These are phyloP conservation scores for Aspergillus caelatus DNA, from an alignment of 2,329 filamentous ascomycete genomes.

Conservation along the genomic window DNA sequence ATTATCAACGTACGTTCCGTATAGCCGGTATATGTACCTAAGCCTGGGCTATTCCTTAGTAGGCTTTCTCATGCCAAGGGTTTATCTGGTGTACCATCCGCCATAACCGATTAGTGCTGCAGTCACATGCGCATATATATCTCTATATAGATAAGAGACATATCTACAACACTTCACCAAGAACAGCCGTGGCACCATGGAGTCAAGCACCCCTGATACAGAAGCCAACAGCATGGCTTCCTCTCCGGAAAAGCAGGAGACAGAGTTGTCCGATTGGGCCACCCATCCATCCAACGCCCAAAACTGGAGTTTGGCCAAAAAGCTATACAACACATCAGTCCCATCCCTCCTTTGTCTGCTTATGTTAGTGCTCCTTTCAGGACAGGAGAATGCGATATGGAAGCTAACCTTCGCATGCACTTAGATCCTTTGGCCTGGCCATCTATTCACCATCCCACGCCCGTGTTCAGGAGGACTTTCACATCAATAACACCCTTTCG, in stretches of 20 bases:
- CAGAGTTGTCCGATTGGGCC: neutral
- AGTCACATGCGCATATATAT: neutral
- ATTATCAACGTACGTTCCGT: neutral
- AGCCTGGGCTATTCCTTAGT: neutral
- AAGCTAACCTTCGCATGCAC: neutral
- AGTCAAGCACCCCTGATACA: neutral
- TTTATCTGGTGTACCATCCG: neutral
- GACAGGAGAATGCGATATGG: no score
- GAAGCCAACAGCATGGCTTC: neutral
- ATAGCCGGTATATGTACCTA: neutral
- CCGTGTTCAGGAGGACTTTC: conserved; percentile 8
- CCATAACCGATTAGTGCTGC: neutral
- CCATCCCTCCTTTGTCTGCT: neutral
- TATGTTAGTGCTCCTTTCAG: no score
- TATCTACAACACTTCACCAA: neutral
- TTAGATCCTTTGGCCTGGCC: conserved; percentile 14
- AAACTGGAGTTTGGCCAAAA: neutral
- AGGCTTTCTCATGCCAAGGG: neutral
- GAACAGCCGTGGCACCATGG: neutral
- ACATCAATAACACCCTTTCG: conserved; percentile 9
- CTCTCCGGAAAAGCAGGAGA: neutral
- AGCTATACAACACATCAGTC: neutral
- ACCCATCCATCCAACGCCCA: neutral
- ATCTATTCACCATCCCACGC: conserved; percentile 16
- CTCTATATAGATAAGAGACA: neutral